These are phyloP conservation scores for Dioszegia hungarica DNA, from an alignment of 768 basidiomycete species.

Conservation along the genomic window DNA sequence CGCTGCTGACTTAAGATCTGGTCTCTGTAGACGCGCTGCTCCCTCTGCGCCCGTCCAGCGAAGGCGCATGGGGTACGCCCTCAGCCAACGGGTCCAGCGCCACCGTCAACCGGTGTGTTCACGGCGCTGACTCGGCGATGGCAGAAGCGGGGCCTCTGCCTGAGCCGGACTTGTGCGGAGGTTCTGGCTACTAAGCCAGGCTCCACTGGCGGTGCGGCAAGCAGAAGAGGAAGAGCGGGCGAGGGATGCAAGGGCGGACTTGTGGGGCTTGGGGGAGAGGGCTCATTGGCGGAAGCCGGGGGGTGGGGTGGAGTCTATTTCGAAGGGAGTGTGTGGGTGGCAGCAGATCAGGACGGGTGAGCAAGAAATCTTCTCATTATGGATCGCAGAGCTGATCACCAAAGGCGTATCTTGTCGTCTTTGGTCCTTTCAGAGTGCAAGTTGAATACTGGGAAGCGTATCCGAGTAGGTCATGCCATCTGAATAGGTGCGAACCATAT, in stretches of 20 bases:
- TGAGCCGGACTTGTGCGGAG: too few species aligned
- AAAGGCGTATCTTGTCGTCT: background rate
- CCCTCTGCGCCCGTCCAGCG: too few species aligned
- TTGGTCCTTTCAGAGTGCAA: background rate
- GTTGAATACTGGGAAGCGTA: background rate
- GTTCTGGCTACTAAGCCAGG: too few species aligned
- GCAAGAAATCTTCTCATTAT: background rate
- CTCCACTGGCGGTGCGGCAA: background rate
- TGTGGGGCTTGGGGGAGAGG: constrained; percentile 10
- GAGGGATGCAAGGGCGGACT: constrained; percentile 9
- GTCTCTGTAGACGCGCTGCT: too few species aligned
- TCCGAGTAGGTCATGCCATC: background rate
- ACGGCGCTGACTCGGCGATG: too few species aligned
- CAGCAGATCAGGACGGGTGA: constrained; percentile 23
- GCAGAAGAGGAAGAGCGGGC: constrained; percentile 5
- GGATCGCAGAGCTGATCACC: too few species aligned
- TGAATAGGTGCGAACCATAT: too few species aligned
- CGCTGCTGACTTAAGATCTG: too few species aligned
- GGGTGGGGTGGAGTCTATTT: background rate
- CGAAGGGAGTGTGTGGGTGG: constrained; percentile 29
- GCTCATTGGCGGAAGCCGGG: constrained; percentile 26
- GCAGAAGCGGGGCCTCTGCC: too few species aligned
- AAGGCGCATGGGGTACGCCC: too few species aligned
- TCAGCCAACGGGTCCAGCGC: too few species aligned
- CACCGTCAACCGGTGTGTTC: too few species aligned